phyloP scores from a whole-genome alignment of 2,329 filamentous ascomycete species.

The Fusarium nygamai region DNA sequence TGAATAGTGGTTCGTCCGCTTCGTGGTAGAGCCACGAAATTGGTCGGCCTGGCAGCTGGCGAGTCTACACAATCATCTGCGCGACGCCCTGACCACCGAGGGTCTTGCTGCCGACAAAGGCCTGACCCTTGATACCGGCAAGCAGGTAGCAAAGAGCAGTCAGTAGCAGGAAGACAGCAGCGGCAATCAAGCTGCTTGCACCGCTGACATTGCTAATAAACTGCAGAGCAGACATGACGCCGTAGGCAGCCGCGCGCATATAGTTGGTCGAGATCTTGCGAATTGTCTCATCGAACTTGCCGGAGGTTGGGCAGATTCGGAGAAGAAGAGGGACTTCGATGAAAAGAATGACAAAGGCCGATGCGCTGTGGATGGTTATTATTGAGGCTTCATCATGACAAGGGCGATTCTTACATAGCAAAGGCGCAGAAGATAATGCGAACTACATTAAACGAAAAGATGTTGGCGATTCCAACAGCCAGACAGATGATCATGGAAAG shows the following conservation, averaged over 20 bases:
- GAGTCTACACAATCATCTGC: slow-evolving; percentile 90
- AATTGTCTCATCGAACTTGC: slow-evolving; percentile 87
- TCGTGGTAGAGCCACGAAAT: background rate
- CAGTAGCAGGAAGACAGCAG: slow-evolving; percentile 81
- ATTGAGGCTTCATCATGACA: background rate
- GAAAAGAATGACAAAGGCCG: slow-evolving; percentile 80
- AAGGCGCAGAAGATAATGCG: slow-evolving; percentile 64
- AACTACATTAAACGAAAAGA: slow-evolving; percentile 64
- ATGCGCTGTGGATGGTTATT: slow-evolving; percentile 61
- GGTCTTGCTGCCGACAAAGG: slow-evolving; percentile 93
- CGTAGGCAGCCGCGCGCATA: slow-evolving; percentile 91
- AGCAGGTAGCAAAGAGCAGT: slow-evolving; percentile 83
- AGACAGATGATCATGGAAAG: slow-evolving; percentile 77
- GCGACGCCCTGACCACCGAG: slow-evolving; percentile 92
- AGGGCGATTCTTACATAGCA: slow-evolving; percentile 58
- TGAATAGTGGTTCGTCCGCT: background rate
- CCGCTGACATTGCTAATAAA: slow-evolving; percentile 79
- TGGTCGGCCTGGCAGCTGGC: background rate
- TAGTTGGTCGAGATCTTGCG: slow-evolving; percentile 95
- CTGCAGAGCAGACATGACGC: slow-evolving; percentile 81
- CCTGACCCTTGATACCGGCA: slow-evolving; percentile 83
- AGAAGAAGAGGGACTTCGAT: slow-evolving; percentile 93
- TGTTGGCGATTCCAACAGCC: slow-evolving; percentile 74
- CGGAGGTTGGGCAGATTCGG: slow-evolving; percentile 95
- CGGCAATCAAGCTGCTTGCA: slow-evolving; percentile 82